These are phyloP conservation scores for Suillus brevipes DNA, from an alignment of 768 basidiomycete genomes.

Conservation along the genomic window DNA sequence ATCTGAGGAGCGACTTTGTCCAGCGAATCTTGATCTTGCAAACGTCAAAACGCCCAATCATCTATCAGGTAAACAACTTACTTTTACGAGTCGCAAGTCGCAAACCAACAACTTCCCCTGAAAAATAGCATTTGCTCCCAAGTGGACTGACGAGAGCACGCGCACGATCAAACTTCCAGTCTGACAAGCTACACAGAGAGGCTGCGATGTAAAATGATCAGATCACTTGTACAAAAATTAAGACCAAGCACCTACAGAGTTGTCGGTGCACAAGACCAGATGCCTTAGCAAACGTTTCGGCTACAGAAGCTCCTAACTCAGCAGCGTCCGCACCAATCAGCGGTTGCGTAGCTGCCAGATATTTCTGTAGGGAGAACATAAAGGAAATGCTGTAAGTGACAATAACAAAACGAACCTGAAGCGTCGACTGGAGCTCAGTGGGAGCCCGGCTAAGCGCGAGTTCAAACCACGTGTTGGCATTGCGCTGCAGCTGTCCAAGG, in stretches of 20 bases:
- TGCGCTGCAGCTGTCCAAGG: slow-evolving; percentile 67
- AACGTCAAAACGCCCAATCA: slow-evolving; percentile 1
- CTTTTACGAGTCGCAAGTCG: slow-evolving; percentile 68
- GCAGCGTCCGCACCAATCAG: slow-evolving; percentile 69
- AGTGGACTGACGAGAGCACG: slow-evolving; percentile 82
- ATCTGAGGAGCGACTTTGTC: slow-evolving; percentile 63
- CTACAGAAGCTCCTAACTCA: slow-evolving; percentile 90
- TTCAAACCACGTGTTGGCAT: slow-evolving; percentile 83
- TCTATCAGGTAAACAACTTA: slow-evolving; percentile 28
- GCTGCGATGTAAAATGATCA: slow-evolving; percentile 35
- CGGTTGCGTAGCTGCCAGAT: slow-evolving; percentile 75
- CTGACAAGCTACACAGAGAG: slow-evolving; percentile 53
- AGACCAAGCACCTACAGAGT: slow-evolving; percentile 50
- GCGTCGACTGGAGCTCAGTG: slow-evolving; percentile 85
- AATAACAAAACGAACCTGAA: slow-evolving; percentile 66
- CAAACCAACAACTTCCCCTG: slow-evolving; percentile 83
- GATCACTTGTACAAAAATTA: not conserved
- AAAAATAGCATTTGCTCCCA: slow-evolving; percentile 84
- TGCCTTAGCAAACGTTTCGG: slow-evolving; percentile 80
- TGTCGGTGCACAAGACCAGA: slow-evolving; percentile 78
- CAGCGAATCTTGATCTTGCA: slow-evolving; percentile 54
- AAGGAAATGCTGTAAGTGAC: not conserved
- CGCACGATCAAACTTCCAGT: slow-evolving; percentile 77
- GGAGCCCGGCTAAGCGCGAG: slow-evolving; percentile 88
- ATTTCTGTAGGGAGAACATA: slow-evolving; percentile 57